Conservation (phyloP, 192 early-diverging fungal species). For the Radiomyces spectabilis region DNA sequence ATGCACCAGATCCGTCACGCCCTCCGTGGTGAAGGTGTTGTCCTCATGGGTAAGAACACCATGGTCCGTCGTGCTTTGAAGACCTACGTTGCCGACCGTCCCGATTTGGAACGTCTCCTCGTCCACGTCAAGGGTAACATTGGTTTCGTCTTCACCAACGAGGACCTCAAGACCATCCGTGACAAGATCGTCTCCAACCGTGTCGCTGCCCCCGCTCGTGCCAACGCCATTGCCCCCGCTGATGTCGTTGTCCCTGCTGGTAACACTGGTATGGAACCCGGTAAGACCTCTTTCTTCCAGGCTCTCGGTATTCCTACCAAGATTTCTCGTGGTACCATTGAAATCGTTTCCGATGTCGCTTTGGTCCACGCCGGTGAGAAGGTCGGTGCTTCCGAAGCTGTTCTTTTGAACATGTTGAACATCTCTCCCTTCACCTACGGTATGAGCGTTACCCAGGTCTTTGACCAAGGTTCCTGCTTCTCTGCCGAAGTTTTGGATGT, state of each 20-base stretch:
- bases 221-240: constrained; percentile 87
- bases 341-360: constrained; percentile 94
- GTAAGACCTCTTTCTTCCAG: constrained; percentile 99
- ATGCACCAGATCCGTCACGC: constrained; percentile 95
- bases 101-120: constrained; percentile 69
- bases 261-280: constrained; percentile 99
- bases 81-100: constrained; percentile 60
- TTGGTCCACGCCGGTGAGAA: constrained; percentile 84
- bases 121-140: constrained; percentile 90
- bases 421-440: constrained; percentile 99
- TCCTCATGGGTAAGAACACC: constrained; percentile 99
- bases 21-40: constrained; percentile 84
- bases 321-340: constrained; percentile 99
- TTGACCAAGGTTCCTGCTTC: constrained; percentile 88
- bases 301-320: constrained; percentile 99
- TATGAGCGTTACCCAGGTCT: constrained; percentile 89
- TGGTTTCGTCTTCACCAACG: constrained; percentile 99
- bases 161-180: constrained; percentile 91
- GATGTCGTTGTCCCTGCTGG: constrained; percentile 49
- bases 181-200: constrained; percentile 89
- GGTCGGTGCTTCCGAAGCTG: constrained; percentile 98
- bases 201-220: constrained; percentile 94
- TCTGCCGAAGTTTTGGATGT: constrained; percentile 85
- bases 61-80: constrained; percentile 89
- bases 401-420: constrained; percentile 88